phyloP scores from a whole-genome alignment of 192 early-diverging fungal genomes.

The Rhizophagus sp. region DNA sequence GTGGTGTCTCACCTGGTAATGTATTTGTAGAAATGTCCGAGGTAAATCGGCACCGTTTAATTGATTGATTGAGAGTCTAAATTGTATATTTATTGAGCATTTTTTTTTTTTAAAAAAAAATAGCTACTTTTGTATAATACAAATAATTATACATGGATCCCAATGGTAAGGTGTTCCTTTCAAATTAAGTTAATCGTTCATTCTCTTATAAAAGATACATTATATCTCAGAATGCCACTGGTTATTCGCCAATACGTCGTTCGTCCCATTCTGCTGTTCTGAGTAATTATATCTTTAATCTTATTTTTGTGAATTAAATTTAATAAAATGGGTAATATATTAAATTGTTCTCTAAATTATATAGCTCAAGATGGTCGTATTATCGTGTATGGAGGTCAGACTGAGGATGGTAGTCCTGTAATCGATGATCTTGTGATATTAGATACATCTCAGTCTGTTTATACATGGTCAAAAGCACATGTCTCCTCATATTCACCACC shows the following conservation, averaged over 20 bases:
- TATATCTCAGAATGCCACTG: neutral
- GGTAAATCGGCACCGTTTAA: neutral
- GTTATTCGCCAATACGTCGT: neutral
- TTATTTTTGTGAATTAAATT: neutral
- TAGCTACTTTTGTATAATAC: conserved; percentile 11
- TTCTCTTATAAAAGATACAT: neutral
- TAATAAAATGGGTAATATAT: neutral
- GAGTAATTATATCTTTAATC: neutral
- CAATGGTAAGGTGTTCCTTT: neutral
- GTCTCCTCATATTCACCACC: too few species aligned
- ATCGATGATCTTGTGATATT: neutral
- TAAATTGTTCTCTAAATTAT: neutral
- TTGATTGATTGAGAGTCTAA: too few species aligned
- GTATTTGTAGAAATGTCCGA: neutral
- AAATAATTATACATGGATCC: neutral
- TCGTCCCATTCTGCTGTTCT: neutral
- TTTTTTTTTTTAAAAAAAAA: neutral
- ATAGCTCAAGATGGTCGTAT: conserved; percentile 10
- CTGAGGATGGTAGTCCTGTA: neutral
- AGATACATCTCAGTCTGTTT: neutral
- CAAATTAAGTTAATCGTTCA: neutral
- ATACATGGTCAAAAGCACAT: neutral
- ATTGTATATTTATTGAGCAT: too few species aligned
- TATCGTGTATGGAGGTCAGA: neutral
- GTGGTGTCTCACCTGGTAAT: neutral